phyloP scores from a whole-genome alignment of 805 yeast species.

The Saturnispora serradocipensis region DNA sequence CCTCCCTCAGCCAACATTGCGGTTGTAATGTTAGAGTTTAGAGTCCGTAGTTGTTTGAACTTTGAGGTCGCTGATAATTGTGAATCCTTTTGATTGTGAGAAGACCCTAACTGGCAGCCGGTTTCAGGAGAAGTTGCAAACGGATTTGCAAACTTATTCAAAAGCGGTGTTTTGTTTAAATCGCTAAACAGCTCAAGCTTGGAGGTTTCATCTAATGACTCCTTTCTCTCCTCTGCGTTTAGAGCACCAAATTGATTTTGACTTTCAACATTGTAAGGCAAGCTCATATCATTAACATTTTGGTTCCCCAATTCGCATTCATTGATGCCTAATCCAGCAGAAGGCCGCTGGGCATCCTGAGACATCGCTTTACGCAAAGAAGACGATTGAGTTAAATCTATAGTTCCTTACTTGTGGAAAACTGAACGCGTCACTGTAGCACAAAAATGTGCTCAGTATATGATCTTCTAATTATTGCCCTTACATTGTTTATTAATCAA shows the following conservation, averaged over 20 bases:
- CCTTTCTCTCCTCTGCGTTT: not conserved
- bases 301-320: not conserved
- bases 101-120: not conserved
- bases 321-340: not conserved
- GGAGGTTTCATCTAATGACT: not conserved
- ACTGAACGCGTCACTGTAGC: not conserved
- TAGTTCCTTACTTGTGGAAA: not conserved
- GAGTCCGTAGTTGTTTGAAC: not conserved
- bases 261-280: not conserved
- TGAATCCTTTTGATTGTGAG: not conserved
- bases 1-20: slow-evolving; percentile 1
- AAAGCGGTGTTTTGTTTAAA: slow-evolving; percentile 18
- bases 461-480: not conserved
- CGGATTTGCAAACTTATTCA: slow-evolving; percentile 29
- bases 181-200: slow-evolving; percentile 1
- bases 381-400: not conserved
- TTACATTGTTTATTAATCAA: not conserved
- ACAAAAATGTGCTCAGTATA: not conserved
- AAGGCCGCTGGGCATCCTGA: not conserved
- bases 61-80: slow-evolving; percentile 2
- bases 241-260: not conserved
- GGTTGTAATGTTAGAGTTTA: not conserved
- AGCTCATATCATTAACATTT: not conserved
- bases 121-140: slow-evolving; percentile 26
- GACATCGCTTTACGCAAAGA: not conserved